Percentiles rank a stretch among this genome's conserved stretches.
These are phyloP conservation scores for Anthracocystis walkeri DNA, from an alignment of 1,284 basidiomycete species.

Conservation along the genomic window DNA sequence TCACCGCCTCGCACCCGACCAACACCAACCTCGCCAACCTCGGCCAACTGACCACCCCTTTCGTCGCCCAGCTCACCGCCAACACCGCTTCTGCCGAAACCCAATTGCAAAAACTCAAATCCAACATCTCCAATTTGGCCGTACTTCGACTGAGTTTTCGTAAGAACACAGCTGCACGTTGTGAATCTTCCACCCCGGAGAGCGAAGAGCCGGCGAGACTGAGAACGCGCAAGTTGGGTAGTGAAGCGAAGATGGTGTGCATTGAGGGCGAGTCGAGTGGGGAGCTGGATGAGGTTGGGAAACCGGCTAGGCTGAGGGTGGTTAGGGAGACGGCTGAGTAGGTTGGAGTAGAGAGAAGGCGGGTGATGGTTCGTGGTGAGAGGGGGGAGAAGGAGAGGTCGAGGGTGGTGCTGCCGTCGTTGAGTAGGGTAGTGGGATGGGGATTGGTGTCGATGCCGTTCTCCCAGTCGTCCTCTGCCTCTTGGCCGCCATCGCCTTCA, in stretches of 20 bases:
- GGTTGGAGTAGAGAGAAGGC: constrained; percentile 8
- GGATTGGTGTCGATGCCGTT: not conserved
- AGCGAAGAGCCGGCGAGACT: constrained; percentile 31
- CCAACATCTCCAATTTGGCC: constrained; percentile 30
- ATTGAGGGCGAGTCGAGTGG: constrained; percentile 17
- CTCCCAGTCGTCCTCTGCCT: constrained; percentile 18
- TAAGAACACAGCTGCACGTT: constrained; percentile 27
- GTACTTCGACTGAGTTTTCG: constrained; percentile 34
- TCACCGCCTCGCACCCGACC: constrained; percentile 18
- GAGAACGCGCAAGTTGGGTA: constrained; percentile 41
- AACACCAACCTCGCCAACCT: constrained; percentile 23
- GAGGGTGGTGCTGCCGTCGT: constrained; percentile 7
- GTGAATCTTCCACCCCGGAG: constrained; percentile 1
- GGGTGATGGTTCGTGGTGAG: constrained; percentile 14
- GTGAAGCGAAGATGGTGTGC: constrained; percentile 13
- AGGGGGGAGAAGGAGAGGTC: constrained; percentile 43
- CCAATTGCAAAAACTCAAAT: constrained; percentile 47
- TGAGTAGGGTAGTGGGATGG: not conserved
- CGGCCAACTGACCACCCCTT: constrained; percentile 18
- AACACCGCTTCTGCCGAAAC: constrained; percentile 27
- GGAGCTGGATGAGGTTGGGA: not conserved
- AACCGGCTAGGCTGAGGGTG: constrained; percentile 42
- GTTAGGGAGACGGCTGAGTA: constrained; percentile 17
- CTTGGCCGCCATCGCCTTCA: not conserved
- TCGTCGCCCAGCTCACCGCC: constrained; percentile 24